Conservation (phyloP, 441 rosid species). For the Aquilaria agallochum region DNA sequence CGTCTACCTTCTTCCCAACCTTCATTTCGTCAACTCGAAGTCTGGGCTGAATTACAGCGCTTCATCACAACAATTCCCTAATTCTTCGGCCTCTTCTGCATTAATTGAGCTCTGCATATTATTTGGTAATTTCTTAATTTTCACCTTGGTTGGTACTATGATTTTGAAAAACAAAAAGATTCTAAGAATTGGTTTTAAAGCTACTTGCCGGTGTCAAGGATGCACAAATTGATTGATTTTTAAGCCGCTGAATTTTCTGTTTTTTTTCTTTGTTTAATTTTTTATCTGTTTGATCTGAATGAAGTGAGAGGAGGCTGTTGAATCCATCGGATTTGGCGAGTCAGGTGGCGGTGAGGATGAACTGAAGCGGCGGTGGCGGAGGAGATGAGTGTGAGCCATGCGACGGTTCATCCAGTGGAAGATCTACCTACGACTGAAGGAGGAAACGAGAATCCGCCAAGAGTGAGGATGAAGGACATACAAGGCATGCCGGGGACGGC, state of each 20-base stretch:
- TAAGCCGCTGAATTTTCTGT: not conserved
- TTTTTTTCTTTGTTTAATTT: not conserved
- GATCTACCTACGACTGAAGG: conserved; percentile 51
- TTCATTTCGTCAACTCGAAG: too few relatives aligned
- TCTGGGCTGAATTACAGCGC: too few relatives aligned
- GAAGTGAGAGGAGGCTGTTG: not conserved
- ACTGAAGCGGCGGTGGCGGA: conserved; percentile 18
- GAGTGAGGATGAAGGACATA: conserved; percentile 63
- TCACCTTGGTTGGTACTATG: too few relatives aligned
- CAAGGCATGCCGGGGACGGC: conserved; percentile 75
- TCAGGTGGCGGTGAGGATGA: conserved; percentile 19
- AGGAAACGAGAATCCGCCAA: conserved; percentile 27
- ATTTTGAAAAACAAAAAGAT: too few relatives aligned
- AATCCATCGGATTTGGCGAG: not conserved
- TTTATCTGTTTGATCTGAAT: not conserved
- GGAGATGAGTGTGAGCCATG: conserved; percentile 70
- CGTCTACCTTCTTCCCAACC: too few relatives aligned
- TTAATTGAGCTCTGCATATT: too few relatives aligned
- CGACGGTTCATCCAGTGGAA: conserved; percentile 71
- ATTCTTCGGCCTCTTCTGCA: too few relatives aligned
- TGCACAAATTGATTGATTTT: too few relatives aligned
- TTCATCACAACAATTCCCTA: too few relatives aligned
- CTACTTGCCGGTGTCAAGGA: too few relatives aligned
- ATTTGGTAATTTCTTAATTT: too few relatives aligned
- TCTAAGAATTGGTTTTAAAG: too few relatives aligned